phyloP scores from a whole-genome alignment of 257 asterid species.

The Solanum tacnaense region DNA sequence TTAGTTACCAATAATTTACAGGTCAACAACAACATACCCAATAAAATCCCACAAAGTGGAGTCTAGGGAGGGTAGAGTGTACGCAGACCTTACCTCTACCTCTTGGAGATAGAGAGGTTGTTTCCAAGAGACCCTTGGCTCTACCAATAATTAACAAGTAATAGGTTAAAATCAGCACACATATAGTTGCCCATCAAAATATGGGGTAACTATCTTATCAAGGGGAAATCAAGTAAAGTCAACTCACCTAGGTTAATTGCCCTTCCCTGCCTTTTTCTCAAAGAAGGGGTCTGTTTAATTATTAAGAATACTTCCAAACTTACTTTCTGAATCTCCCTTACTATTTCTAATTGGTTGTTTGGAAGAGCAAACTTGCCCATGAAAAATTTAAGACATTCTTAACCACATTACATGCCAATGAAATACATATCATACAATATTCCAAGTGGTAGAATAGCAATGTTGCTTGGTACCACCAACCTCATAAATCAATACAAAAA shows the following conservation, averaged over 20 bases:
- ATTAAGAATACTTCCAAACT: not conserved
- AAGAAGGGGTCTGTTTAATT: not conserved
- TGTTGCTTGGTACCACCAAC: not conserved
- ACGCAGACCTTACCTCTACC: not conserved
- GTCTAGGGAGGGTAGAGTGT: not conserved
- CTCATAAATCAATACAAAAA: not conserved
- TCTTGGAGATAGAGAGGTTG: not conserved
- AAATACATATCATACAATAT: not conserved
- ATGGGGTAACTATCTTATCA: not conserved
- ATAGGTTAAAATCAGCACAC: not conserved
- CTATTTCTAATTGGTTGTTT: not conserved
- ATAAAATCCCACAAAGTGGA: not conserved
- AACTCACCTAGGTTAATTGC: not conserved
- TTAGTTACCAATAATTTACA: not conserved
- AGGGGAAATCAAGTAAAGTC: not conserved
- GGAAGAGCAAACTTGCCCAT: not conserved
- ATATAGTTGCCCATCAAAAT: not conserved
- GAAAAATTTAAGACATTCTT: not conserved
- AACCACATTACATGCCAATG: not conserved
- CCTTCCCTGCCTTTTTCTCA: not conserved
- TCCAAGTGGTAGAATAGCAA: not conserved
- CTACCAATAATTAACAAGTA: not conserved
- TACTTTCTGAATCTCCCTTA: not conserved
- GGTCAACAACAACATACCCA: not conserved
- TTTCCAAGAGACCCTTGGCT: not conserved